phyloP scores from a whole-genome alignment of 768 basidiomycete species.

The Mrakia frigida region DNA sequence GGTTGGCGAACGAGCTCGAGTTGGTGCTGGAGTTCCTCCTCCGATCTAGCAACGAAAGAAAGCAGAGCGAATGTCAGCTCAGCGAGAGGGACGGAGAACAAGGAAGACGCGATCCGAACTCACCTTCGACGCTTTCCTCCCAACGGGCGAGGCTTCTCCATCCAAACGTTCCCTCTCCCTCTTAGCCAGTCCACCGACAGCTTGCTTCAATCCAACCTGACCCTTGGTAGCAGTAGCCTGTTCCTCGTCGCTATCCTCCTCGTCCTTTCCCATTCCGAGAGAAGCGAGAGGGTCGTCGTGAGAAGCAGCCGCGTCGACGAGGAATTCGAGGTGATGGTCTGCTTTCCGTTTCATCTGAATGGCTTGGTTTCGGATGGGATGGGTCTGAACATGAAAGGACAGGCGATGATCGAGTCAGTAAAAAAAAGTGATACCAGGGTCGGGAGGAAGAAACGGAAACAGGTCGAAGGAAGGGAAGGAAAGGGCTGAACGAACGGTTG shows the following conservation, averaged over 20 bases:
- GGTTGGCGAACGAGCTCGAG: conserved; percentile 24
- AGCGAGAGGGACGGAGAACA: background rate
- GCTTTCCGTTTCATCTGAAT: conserved; percentile 76
- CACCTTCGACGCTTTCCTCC: conserved; percentile 4
- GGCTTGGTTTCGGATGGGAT: conserved; percentile 79
- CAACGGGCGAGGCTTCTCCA: conserved; percentile 13
- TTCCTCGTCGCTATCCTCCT: conserved; percentile 30
- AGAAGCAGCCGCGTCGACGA: conserved; percentile 57
- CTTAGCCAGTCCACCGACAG: conserved; percentile 27
- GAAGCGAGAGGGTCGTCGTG: conserved; percentile 29
- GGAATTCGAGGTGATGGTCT: conserved; percentile 75
- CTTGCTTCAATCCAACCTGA: conserved; percentile 13
- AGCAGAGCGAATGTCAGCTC: background rate
- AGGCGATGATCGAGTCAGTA: background rate
- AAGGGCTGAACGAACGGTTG: conserved; percentile 59
- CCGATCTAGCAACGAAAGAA: background rate
- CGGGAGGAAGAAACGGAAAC: conserved; percentile 60
- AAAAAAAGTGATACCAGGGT: background rate
- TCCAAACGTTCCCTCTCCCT: conserved; percentile 32
- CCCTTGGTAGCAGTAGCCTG: conserved; percentile 6
- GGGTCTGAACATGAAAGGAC: conserved; percentile 55
- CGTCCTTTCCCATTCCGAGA: conserved; percentile 25
- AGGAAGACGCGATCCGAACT: background rate
- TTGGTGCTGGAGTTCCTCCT: background rate
- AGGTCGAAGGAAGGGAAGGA: background rate